phyloP scores from a whole-genome alignment of 2,329 filamentous ascomycete species.

The Trichoderma citrinoviride region DNA sequence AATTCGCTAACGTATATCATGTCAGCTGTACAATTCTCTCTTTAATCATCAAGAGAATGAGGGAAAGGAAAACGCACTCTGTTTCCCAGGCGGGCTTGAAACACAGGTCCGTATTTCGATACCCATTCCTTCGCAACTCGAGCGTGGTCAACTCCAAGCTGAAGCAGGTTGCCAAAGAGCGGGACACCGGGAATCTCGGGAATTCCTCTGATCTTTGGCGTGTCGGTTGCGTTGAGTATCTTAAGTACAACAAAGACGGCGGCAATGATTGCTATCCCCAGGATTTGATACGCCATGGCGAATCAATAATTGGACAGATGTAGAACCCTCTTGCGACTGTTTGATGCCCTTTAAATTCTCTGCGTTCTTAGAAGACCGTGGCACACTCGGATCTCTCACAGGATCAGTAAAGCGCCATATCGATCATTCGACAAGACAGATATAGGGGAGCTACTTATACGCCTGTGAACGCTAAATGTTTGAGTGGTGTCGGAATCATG shows the following conservation, averaged over 20 bases:
- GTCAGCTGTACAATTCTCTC: background rate
- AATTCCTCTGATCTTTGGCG: conserved; percentile 58
- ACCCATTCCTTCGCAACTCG: conserved; percentile 55
- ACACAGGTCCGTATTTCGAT: conserved; percentile 61
- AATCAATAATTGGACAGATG: conserved; percentile 2
- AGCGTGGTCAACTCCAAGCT: conserved; percentile 58
- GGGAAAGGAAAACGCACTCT: conserved; percentile 42
- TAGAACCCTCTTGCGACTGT: background rate
- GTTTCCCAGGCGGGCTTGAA: conserved; percentile 67
- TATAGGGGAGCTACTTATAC: conserved; percentile 1
- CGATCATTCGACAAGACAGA: background rate
- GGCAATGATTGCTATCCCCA: conserved; percentile 24
- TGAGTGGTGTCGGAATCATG: background rate
- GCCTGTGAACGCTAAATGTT: background rate
- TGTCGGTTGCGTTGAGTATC: conserved; percentile 49
- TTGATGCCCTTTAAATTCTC: background rate
- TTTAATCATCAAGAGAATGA: background rate
- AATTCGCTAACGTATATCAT: conserved; percentile 50
- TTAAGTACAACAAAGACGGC: conserved; percentile 29
- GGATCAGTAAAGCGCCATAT: background rate
- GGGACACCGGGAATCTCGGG: conserved; percentile 61
- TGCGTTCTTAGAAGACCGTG: background rate
- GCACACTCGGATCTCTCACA: background rate
- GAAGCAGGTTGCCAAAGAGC: conserved; percentile 61
- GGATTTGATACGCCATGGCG: conserved; percentile 25